A percentile compares a stretch with the other conserved stretches of the same genome.
Evolutionary conservation across 2,329 filamentous ascomycete genomes (phyloP).

Genomic region (Simplicillium sp.): DNA sequence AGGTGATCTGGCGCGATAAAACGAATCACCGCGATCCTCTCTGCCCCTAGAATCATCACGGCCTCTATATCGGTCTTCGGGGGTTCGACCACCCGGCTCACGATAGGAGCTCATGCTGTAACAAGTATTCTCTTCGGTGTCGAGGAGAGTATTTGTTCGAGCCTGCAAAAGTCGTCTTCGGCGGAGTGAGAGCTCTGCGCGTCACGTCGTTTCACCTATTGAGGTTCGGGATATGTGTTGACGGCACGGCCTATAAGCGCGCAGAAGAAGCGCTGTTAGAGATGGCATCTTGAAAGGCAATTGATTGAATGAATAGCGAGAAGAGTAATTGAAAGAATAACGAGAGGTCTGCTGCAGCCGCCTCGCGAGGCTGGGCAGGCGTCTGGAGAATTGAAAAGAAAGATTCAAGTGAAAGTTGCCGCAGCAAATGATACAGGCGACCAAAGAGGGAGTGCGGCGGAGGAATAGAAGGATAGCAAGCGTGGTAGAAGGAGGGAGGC

Average conservation of each 20-base stretch:
- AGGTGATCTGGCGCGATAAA: constrained; percentile 60
- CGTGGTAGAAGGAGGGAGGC: constrained; percentile 9
- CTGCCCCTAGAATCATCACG: constrained; percentile 43
- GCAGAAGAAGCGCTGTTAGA: constrained; percentile 48
- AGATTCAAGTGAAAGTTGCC: no score
- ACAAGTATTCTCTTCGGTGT: constrained; percentile 6
- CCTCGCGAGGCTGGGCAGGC: no score
- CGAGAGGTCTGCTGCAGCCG: no score
- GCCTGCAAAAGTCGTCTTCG: no score
- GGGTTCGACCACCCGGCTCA: constrained; percentile 43
- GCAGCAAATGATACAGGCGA: no score
- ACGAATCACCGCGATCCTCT: constrained; percentile 47
- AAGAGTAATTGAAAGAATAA: constrained; percentile 7
- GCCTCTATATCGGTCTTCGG: constrained; percentile 38
- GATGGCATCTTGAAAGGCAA: constrained; percentile 30
- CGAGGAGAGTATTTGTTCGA: no score
- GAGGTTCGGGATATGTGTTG: constrained; percentile 9
- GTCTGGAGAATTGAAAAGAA: no score
- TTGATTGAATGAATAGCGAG: no score
- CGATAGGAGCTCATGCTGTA: constrained; percentile 30
- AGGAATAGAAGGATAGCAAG: constrained; percentile 8
- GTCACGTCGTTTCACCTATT: constrained; percentile 11
- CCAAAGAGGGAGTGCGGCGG: no score
- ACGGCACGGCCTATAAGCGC: constrained; percentile 35
- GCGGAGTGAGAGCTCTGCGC: no score